phyloP scores from a whole-genome alignment of 2,329 filamentous ascomycete genomes.

The Blumeria graminis region DNA sequence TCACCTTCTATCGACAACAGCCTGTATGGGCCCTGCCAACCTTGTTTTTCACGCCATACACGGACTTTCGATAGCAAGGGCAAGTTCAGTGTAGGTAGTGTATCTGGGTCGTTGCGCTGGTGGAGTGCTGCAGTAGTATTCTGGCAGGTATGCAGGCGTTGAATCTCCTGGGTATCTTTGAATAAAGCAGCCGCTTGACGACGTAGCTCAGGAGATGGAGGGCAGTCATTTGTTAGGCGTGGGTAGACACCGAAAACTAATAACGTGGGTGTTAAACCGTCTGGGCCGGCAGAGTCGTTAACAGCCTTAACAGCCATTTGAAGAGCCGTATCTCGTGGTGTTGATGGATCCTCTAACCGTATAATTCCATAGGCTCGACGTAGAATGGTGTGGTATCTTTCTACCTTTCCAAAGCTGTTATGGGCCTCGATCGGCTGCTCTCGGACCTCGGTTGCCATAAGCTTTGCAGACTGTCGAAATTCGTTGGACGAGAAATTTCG shows the following conservation, averaged over 20 bases:
- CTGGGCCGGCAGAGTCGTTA: not conserved
- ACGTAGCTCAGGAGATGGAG: not conserved
- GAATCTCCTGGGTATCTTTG: not conserved
- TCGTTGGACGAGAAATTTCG: conserved; percentile 3
- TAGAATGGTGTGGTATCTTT: conserved; percentile 1
- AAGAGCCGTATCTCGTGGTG: not conserved
- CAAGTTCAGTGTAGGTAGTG: not conserved
- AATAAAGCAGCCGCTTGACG: not conserved
- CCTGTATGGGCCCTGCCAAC: not conserved
- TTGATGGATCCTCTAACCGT: not conserved
- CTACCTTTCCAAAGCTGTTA: not conserved
- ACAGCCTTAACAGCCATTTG: not conserved
- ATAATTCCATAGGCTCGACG: not conserved
- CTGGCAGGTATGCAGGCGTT: not conserved
- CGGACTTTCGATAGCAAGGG: not conserved
- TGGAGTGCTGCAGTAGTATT: not conserved
- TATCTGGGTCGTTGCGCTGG: not conserved
- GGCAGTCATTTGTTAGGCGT: not conserved
- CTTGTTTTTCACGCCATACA: conserved; percentile 3
- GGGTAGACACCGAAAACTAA: not conserved
- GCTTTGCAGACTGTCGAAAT: not conserved
- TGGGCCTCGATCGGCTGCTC: not conserved
- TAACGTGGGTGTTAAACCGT: not conserved
- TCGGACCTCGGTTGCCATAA: not conserved
- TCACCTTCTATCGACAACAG: not conserved